Conservation (phyloP, 2,329 filamentous ascomycete species). For the Metarhizium robertsii region DNA sequence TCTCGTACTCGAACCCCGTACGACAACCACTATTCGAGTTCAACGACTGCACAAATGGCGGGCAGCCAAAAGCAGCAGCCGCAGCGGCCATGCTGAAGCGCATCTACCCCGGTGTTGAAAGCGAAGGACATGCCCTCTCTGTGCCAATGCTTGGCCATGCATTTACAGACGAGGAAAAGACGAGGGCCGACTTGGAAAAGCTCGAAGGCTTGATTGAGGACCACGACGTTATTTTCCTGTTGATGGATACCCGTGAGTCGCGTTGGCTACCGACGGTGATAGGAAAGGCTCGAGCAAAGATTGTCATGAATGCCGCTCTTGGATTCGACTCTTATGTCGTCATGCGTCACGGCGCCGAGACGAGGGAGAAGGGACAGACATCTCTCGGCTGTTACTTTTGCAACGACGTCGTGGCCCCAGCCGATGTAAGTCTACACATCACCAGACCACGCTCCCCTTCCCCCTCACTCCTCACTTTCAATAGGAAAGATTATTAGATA, state of each 20-base stretch:
- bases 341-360: conserved; percentile 81
- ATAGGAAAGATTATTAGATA: neutral
- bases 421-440: conserved; percentile 57
- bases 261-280: conserved; percentile 94
- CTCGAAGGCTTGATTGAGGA: conserved; percentile 66
- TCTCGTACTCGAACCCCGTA: conserved; percentile 95
- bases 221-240: conserved; percentile 89
- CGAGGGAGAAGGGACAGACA: conserved; percentile 43
- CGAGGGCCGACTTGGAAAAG: conserved; percentile 64
- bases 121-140: conserved; percentile 68
- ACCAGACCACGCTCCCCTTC: neutral
- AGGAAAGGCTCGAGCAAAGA: conserved; percentile 85
- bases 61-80: conserved; percentile 69
- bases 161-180: conserved; percentile 61
- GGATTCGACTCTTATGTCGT: conserved; percentile 96
- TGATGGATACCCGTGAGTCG: conserved; percentile 94
- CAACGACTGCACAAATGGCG: conserved; percentile 77
- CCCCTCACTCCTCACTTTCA: neutral
- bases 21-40: conserved; percentile 89
- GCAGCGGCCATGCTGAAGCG: conserved; percentile 73
- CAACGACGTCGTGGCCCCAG: conserved; percentile 91
- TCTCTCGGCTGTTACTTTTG: conserved; percentile 95
- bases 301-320: conserved; percentile 92
- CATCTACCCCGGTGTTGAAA: conserved; percentile 86
- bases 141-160: conserved; percentile 96